phyloP scores from a whole-genome alignment of 768 basidiomycete species.

The Sporobolomyces phaffii region DNA sequence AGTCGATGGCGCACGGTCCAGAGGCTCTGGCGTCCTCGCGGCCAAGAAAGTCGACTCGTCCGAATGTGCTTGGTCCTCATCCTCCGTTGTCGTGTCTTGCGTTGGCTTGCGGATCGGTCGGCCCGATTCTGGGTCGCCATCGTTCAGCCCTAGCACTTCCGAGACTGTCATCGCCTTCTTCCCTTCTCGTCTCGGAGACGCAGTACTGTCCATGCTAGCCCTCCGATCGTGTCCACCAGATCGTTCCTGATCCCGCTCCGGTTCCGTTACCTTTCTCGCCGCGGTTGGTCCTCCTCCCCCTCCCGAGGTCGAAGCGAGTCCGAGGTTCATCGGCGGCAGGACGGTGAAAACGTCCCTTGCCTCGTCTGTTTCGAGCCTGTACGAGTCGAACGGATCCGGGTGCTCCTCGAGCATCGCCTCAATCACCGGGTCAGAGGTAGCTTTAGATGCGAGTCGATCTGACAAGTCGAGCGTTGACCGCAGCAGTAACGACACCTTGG shows the following conservation, averaged over 20 bases:
- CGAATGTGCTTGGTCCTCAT: neutral
- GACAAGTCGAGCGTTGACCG: conserved; percentile 37
- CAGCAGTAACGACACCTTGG: conserved; percentile 31
- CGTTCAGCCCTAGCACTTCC: conserved; percentile 21
- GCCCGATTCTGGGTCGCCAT: neutral
- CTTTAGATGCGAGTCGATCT: conserved; percentile 37
- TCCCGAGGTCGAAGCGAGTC: neutral
- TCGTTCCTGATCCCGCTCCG: neutral
- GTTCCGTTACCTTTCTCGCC: neutral
- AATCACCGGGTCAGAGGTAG: conserved; percentile 35
- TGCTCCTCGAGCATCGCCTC: conserved; percentile 37
- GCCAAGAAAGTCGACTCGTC: neutral
- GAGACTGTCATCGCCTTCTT: conserved; percentile 13
- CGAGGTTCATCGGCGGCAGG: conserved; percentile 36
- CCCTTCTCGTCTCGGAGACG: neutral
- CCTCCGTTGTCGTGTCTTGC: neutral
- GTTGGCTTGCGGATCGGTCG: neutral
- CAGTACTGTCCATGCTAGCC: neutral
- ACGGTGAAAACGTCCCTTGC: conserved; percentile 32
- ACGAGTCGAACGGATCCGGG: conserved; percentile 38
- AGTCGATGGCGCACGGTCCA: neutral
- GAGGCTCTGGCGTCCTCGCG: neutral
- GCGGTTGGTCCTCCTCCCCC: neutral
- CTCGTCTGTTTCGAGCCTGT: conserved; percentile 32
- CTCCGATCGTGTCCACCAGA: neutral